These are phyloP conservation scores for Reticulascus tulasneorum DNA, from an alignment of 2,329 filamentous ascomycete genomes.

Conservation along the genomic window DNA sequence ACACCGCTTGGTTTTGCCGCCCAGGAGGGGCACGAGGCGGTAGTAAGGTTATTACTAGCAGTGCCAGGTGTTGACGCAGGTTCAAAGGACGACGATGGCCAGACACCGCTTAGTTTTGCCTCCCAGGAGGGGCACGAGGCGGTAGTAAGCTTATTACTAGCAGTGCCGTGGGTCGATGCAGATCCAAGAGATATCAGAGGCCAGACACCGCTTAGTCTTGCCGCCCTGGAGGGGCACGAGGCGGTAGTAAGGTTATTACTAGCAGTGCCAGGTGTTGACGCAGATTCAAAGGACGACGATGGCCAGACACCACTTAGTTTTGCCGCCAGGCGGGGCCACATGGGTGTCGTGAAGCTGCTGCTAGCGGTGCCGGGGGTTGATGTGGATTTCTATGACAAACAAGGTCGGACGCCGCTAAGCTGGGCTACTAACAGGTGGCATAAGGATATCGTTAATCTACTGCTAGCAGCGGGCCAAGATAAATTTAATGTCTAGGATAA, in stretches of 20 bases:
- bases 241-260: slow-evolving; percentile 1
- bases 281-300: background rate
- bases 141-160: background rate
- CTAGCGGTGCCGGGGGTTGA: background rate
- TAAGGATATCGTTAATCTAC: background rate
- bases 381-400: background rate
- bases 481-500: too few species aligned
- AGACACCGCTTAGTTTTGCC: background rate
- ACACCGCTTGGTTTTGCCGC: background rate
- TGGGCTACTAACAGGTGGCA: background rate
- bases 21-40: background rate
- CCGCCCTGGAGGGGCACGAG: background rate
- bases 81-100: background rate
- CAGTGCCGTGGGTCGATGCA: background rate
- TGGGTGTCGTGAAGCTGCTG: too few species aligned
- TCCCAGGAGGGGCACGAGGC: background rate
- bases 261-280: background rate
- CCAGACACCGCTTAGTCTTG: background rate
- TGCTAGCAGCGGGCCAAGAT: too few species aligned
- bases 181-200: background rate
- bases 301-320: background rate
- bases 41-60: background rate
- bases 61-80: background rate
- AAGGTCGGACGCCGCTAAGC: background rate
- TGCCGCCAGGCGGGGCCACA: too few species aligned